Percentiles rank a stretch among this genome's conserved stretches.
phyloP scores from a whole-genome alignment of 2,329 filamentous ascomycete species.

The Verticillium zaregamsianum region DNA sequence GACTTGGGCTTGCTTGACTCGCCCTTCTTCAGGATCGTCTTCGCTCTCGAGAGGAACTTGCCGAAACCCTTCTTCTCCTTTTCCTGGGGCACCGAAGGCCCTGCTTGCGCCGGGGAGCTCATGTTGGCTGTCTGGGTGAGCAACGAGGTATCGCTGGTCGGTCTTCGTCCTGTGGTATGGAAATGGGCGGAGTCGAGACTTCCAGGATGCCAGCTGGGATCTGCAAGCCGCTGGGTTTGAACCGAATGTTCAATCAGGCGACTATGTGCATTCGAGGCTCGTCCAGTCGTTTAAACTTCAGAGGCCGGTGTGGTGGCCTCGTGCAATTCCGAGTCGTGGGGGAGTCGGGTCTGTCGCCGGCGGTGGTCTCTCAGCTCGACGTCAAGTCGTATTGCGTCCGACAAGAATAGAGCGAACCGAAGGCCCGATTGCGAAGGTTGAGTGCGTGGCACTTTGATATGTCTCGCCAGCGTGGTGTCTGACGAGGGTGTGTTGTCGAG shows the following conservation, averaged over 20 bases:
- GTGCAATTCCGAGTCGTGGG: neutral
- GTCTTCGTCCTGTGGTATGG: neutral
- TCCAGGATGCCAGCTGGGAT: neutral
- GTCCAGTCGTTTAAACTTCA: neutral
- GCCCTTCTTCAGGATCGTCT: constrained; percentile 44
- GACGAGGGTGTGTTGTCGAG: neutral
- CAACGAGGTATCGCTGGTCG: neutral
- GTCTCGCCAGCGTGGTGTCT: neutral
- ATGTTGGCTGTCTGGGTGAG: constrained; percentile 20
- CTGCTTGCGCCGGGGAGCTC: constrained; percentile 37
- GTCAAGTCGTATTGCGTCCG: neutral
- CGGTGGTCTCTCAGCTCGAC: neutral
- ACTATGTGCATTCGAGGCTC: neutral
- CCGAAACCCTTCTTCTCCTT: constrained; percentile 43
- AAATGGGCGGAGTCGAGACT: neutral
- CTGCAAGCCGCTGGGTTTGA: neutral
- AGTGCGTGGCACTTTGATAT: neutral
- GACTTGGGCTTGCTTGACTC: constrained; percentile 20
- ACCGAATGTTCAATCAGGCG: neutral
- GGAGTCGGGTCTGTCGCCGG: neutral
- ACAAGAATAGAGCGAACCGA: neutral
- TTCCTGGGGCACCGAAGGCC: constrained; percentile 25
- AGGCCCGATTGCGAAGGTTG: neutral
- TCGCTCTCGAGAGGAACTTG: constrained; percentile 44
- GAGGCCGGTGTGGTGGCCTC: neutral